Conservation (phyloP, 2,329 filamentous ascomycete species). For the Colletotrichum tropicicola region DNA sequence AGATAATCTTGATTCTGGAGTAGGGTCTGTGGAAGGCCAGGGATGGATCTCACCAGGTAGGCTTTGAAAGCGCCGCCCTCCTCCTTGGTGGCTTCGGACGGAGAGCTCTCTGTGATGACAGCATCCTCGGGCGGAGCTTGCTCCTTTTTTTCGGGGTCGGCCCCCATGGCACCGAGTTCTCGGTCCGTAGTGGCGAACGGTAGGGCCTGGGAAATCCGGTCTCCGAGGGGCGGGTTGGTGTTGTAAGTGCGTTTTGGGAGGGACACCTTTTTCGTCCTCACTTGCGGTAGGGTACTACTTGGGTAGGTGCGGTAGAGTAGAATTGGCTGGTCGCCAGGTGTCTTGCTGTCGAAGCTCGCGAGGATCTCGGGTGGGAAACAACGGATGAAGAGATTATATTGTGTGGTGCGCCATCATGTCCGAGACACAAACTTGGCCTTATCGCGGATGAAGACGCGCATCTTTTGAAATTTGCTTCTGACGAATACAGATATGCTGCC, state of each 20-base stretch:
- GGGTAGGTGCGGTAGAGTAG: not conserved
- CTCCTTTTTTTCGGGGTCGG: constrained; percentile 12
- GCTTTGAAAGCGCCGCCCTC: constrained; percentile 31
- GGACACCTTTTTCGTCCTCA: too few relatives aligned
- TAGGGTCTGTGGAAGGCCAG: not conserved
- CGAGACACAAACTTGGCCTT: not conserved
- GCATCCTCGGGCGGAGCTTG: constrained; percentile 9
- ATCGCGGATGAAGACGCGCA: not conserved
- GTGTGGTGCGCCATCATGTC: not conserved
- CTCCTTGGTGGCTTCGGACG: constrained; percentile 13
- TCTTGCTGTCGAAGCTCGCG: not conserved
- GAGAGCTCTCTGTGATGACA: not conserved
- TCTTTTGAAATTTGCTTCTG: not conserved
- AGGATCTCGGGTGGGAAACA: not conserved
- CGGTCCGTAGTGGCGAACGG: not conserved
- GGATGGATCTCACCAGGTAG: constrained; percentile 22
- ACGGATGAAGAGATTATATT: constrained; percentile 14
- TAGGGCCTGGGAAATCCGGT: too few relatives aligned
- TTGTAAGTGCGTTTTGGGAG: too few relatives aligned
- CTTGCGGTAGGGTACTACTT: too few relatives aligned
- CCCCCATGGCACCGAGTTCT: constrained; percentile 8
- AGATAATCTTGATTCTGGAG: not conserved
- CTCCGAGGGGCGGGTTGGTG: too few relatives aligned
- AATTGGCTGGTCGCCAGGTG: not conserved
- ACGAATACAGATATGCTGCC: not conserved